A percentile compares a stretch with the other conserved stretches of the same genome.
These are phyloP conservation scores for Nemania sp. DNA, from an alignment of 2,329 filamentous ascomycete genomes.

Conservation along the genomic window DNA sequence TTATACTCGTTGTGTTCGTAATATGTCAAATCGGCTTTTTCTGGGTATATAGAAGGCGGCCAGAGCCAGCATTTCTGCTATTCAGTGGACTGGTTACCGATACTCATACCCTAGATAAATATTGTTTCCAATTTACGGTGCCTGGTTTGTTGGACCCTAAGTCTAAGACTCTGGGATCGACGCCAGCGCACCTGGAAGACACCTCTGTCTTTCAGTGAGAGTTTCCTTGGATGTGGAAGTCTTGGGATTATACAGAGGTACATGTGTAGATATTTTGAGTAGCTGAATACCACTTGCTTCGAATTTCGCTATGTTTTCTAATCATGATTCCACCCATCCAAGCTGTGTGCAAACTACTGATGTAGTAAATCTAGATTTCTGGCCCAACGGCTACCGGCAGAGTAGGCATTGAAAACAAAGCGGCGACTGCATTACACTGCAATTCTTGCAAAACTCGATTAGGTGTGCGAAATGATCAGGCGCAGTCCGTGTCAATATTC, in stretches of 20 bases:
- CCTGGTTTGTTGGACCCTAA: slow-evolving; percentile 36
- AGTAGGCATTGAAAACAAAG: slow-evolving; percentile 11
- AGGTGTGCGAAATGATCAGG: slow-evolving; percentile 61
- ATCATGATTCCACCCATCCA: not conserved
- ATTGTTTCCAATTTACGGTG: slow-evolving; percentile 51
- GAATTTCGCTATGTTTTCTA: not conserved
- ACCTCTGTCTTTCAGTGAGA: slow-evolving; percentile 59
- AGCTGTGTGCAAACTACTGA: slow-evolving; percentile 24
- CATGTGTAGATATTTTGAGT: slow-evolving; percentile 34
- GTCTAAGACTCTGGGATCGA: slow-evolving; percentile 53
- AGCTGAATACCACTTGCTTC: slow-evolving; percentile 22
- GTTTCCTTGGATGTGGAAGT: slow-evolving; percentile 62
- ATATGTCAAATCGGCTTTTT: slow-evolving; percentile 11
- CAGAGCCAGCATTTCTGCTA: slow-evolving; percentile 58
- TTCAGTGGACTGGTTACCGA: slow-evolving; percentile 72
- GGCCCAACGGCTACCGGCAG: slow-evolving; percentile 1
- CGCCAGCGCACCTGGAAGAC: slow-evolving; percentile 48
- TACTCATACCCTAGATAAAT: slow-evolving; percentile 75
- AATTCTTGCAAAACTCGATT: slow-evolving; percentile 59
- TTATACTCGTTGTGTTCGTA: slow-evolving; percentile 30
- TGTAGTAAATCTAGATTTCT: slow-evolving; percentile 27
- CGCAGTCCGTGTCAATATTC: slow-evolving; percentile 63
- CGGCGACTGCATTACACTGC: slow-evolving; percentile 55
- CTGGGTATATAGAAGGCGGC: slow-evolving; percentile 74
- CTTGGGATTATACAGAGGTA: slow-evolving; percentile 58